Percentiles rank a stretch among this genome's conserved stretches.
These are phyloP conservation scores for Marasmius tenuissimus DNA, from an alignment of 1,284 basidiomycete genomes.

Conservation along the genomic window DNA sequence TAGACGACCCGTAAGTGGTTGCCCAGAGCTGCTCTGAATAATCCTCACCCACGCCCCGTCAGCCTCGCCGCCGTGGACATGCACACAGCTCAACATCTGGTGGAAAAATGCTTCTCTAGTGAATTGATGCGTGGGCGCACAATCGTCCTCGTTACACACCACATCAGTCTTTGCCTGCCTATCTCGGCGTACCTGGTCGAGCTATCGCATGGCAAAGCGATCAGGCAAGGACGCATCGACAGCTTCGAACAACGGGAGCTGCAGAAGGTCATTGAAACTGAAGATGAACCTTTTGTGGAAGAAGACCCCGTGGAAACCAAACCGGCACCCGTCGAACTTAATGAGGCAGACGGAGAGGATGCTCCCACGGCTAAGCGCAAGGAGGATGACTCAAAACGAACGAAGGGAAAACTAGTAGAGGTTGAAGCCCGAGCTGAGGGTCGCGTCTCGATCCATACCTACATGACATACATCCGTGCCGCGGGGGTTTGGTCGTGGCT, in stretches of 20 bases:
- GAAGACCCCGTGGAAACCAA: slow-evolving; percentile 22
- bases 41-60: slow-evolving; percentile 4
- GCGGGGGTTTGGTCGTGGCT: slow-evolving; percentile 60
- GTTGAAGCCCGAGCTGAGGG: slow-evolving; percentile 67
- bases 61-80: slow-evolving; percentile 88
- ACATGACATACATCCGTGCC: slow-evolving; percentile 60
- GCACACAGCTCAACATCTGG: slow-evolving; percentile 79
- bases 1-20: slow-evolving; percentile 77
- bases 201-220: slow-evolving; percentile 57
- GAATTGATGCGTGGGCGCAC: slow-evolving; percentile 66
- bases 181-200: slow-evolving; percentile 67
- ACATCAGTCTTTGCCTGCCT: slow-evolving; percentile 72
- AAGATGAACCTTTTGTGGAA: slow-evolving; percentile 35
- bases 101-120: slow-evolving; percentile 63
- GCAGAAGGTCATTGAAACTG: slow-evolving; percentile 47
- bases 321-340: slow-evolving; percentile 22
- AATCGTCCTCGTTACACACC: slow-evolving; percentile 85
- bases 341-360: slow-evolving; percentile 36
- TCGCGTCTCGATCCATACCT: slow-evolving; percentile 57
- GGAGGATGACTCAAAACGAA: slow-evolving; percentile 2
- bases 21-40: not conserved
- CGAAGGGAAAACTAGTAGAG: slow-evolving; percentile 57
- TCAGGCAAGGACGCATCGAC: slow-evolving; percentile 55
- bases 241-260: slow-evolving; percentile 58
- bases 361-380: not conserved